Base-by-base conservation (phyloP, 2,329 filamentous ascomycete genomes). In the Sordariomycetes sp. region DNA sequence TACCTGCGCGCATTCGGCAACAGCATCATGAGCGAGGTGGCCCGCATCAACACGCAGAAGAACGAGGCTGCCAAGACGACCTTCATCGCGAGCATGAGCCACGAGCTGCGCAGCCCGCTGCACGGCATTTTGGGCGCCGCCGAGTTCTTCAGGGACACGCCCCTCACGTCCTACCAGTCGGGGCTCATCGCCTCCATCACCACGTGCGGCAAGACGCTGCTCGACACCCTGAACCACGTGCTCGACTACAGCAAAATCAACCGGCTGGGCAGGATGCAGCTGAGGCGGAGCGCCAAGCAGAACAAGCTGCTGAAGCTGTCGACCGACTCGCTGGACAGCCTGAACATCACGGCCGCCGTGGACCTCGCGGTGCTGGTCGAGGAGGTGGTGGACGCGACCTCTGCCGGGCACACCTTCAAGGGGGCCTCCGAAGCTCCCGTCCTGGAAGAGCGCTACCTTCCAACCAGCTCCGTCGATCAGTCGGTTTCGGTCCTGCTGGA, bases 81-180 rank as follows among this genome's bases (percentile, higher is more conserved):
- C 8, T 75, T 76, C 38, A 72, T 77, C 27, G 70, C 69, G 2
- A 72, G 66, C 19, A 73, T 77, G 40, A 74, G 69, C 14, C 72
- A 77, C 45, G 72, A 76, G 36, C 47, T 76, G 11, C 57, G 72
- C 21, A 71, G 64, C 4, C 72, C 72, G 0, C 47, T 76, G 3
- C 71, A 77, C 39, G 72, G 72, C 2, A 74, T 77, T 27, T 49
- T 76, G 0, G 70, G 67, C 1, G 72, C 54, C 41, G 57, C 61
- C 2, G 67, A 71, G 35, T 63, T 72, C 25, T 50, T 75, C 4
- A 57, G 59, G 16, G 65, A 70, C 12, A 62, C 62, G 7, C 44
- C 46, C 4, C 48, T 47, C 2, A 51, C 56, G 17, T 46, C 53
- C 0, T 57, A 58, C 30, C 64, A 68, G 46, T 48, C 44, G 1